phyloP scores from a whole-genome alignment of 2,329 filamentous ascomycete genomes.

The Clonostachys sp. region DNA sequence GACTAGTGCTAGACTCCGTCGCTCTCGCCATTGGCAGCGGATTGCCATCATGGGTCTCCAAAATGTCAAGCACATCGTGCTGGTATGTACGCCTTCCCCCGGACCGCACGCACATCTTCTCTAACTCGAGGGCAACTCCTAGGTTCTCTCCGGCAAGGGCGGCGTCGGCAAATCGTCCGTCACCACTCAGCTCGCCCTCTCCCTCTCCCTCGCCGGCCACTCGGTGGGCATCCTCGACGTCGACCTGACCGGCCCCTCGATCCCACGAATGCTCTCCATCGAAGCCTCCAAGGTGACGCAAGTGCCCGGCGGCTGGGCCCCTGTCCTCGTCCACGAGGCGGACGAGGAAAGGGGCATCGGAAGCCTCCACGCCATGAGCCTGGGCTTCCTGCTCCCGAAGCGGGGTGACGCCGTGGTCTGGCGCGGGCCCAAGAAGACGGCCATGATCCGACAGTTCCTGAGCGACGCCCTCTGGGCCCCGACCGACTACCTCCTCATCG shows the following conservation, averaged over 20 bases:
- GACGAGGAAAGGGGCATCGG: conserved; percentile 48
- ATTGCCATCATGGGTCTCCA: conserved; percentile 27
- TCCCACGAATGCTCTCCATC: conserved; percentile 89
- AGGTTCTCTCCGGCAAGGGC: conserved; percentile 91
- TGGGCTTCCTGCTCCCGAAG: conserved; percentile 82
- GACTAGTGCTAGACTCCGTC: too few relatives aligned
- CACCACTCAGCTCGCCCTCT: conserved; percentile 92
- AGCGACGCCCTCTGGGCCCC: conserved; percentile 85
- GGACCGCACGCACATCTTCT: conserved; percentile 34
- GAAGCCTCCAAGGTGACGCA: conserved; percentile 88
- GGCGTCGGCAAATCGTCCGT: conserved; percentile 97
- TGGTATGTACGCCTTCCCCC: conserved; percentile 53
- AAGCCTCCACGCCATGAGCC: conserved; percentile 77
- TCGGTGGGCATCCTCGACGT: conserved; percentile 94
- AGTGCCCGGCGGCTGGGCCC: conserved; percentile 87
- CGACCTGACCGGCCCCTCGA: conserved; percentile 93
- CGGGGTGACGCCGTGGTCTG: conserved; percentile 92
- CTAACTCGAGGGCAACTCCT: background rate
- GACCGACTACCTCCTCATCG: conserved; percentile 89
- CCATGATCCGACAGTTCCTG: conserved; percentile 96
- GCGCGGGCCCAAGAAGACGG: conserved; percentile 97
- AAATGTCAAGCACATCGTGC: conserved; percentile 72
- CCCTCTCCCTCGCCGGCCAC: conserved; percentile 77
- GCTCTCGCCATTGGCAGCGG: background rate
- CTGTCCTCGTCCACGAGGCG: conserved; percentile 74